Base-by-base conservation (phyloP, 2,329 filamentous ascomycete species). In the Passalora sequoiae region DNA sequence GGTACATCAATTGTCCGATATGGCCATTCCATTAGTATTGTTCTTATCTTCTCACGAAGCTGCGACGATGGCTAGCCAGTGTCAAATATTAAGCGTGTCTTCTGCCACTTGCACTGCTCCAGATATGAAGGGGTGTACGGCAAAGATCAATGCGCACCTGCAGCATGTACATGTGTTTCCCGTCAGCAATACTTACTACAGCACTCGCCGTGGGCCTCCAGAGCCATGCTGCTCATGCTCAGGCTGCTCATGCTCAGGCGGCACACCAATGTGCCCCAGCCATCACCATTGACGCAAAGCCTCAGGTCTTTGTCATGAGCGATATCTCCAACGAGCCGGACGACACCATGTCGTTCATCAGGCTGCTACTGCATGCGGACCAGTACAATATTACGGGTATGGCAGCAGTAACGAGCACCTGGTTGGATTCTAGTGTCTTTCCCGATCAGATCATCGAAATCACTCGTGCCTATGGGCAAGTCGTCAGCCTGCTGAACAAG, bases 401-500 rank as follows among this genome's bases (percentile, higher is more conserved):
- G 44, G 49, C 47, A 1, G 56, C 55, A 6, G 49, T 53, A 0
- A 58, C 57, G 6, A 52, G 47, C 7, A 53, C 53, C 30, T 60
- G 57, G 56, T 49, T 54, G 4, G 55, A 55, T 24, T 49, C 47
- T 15, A 52, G 51, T 6, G 51, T 53, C 1, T 53, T 50, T 27
- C 55, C 57, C 3, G 48, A 55, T n/a, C 47, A 54, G 32, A 60
- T 63, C 30, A 43, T 53, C 10, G 49, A 54, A n/a, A 55, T 60
- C 13, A 58, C 60, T 12, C 32, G 43, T 24, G 60, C 52, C 2
- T 65, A 63, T 37, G 52, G 49, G 5, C 15, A 25, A 20, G 58
- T 60, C 6, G 43, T 53, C 13, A 63, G 69, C 17, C 76, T 71
- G 43, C 64, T 78, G 16, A 60, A 62, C 35, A 36, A 46, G 1